These are phyloP conservation scores for Corynascus novoguineensis DNA, from an alignment of 495 filamentous ascomycete species.

Conservation along the genomic window DNA sequence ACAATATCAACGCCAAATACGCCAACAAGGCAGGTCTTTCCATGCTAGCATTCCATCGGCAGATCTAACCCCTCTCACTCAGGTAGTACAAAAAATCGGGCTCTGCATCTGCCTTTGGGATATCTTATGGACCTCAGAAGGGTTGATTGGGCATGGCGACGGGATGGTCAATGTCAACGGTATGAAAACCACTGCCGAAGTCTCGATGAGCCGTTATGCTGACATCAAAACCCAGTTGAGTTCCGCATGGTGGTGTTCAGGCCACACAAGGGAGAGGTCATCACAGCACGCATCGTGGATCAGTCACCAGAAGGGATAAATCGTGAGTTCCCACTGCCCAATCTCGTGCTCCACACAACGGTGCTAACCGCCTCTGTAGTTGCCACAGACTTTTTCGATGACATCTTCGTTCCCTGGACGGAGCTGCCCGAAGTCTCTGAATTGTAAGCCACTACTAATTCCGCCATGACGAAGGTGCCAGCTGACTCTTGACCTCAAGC, in stretches of 20 bases:
- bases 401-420: conserved; percentile 70
- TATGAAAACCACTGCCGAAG: conserved; percentile 29
- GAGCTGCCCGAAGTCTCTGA: conserved; percentile 64
- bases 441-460: conserved; percentile 53
- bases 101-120: conserved; percentile 91
- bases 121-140: conserved; percentile 78
- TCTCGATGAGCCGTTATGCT: not conserved
- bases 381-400: conserved; percentile 81
- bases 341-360: not conserved
- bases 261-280: conserved; percentile 86
- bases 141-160: conserved; percentile 82
- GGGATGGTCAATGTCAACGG: conserved; percentile 90
- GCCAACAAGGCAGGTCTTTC: conserved; percentile 68
- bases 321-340: conserved; percentile 44
- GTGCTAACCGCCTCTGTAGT: conserved; percentile 44
- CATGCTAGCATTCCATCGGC: not conserved
- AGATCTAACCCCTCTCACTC: not conserved
- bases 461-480: too few relatives aligned
- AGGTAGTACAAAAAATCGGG: conserved; percentile 63
- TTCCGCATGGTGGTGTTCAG: conserved; percentile 92
- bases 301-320: conserved; percentile 68
- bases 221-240: conserved; percentile 54
- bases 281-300: conserved; percentile 71
- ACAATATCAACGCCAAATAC: conserved; percentile 93
- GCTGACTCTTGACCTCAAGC: conserved; percentile 30